phyloP scores from a whole-genome alignment of 2,329 filamentous ascomycete species.

The Fusarium nematophilum region DNA sequence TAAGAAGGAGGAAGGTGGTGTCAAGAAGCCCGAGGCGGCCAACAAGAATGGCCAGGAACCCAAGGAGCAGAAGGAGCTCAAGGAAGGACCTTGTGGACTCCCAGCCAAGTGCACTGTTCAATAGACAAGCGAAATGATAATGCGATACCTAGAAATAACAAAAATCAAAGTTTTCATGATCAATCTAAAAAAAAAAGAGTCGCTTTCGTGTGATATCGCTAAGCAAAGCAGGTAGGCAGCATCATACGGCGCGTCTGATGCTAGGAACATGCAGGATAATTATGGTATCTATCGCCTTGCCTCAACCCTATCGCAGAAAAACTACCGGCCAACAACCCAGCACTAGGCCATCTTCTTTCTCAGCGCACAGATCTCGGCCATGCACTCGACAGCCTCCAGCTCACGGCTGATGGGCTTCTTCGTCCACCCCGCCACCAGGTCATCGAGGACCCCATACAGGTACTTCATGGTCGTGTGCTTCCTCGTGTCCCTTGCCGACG shows the following conservation, averaged over 20 bases:
- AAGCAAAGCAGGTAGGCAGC: neutral
- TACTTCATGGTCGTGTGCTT: constrained; percentile 44
- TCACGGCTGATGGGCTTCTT: constrained; percentile 39
- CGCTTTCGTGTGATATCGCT: constrained; percentile 1
- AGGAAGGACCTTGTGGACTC: constrained; percentile 80
- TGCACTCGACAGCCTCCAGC: constrained; percentile 45
- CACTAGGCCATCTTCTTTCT: constrained; percentile 1
- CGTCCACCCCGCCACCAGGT: constrained; percentile 35
- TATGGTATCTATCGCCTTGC: no score
- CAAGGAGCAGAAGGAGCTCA: constrained; percentile 56
- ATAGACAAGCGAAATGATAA: constrained; percentile 52
- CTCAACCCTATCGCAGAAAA: neutral
- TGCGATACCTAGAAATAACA: constrained; percentile 29
- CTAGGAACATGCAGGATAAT: no score
- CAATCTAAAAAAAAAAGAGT: neutral
- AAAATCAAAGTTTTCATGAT: constrained; percentile 13
- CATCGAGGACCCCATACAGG: constrained; percentile 43
- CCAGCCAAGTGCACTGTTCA: constrained; percentile 79
- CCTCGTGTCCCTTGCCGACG: constrained; percentile 28
- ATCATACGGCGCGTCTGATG: no score
- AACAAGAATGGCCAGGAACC: constrained; percentile 35
- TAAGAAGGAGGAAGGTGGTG: constrained; percentile 29
- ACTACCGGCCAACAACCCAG: neutral
- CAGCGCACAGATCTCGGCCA: constrained; percentile 38
- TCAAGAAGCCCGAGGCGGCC: no score